Percentiles rank a stretch among this genome's conserved stretches.
Evolutionary conservation across 495 filamentous ascomycete genomes (phyloP).

Genomic region (Penicillium chermesinum): DNA sequence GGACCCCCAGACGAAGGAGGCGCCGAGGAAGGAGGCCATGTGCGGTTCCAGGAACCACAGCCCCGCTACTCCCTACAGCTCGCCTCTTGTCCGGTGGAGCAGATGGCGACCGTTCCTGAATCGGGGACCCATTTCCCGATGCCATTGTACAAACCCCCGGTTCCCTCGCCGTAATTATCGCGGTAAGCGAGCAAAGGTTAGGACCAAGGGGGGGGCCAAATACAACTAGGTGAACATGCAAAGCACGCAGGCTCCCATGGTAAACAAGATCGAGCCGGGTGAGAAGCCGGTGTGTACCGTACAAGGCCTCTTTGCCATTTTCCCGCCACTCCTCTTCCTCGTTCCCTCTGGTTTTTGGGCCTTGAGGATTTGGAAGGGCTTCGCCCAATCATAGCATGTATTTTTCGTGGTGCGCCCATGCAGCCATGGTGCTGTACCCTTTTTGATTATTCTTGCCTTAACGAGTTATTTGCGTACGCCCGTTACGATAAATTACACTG

Average conservation of each 20-base stretch:
- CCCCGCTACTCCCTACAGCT: not conserved
- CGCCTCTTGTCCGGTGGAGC: not conserved
- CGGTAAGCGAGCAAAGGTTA: slow-evolving; percentile 1
- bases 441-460: not conserved
- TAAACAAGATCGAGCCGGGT: not conserved
- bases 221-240: too few species aligned
- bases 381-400: not conserved
- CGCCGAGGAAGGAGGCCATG: slow-evolving; percentile 14
- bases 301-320: not conserved
- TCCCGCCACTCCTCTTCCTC: not conserved
- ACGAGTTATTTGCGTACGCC: not conserved
- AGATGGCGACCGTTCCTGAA: slow-evolving; percentile 5
- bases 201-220: not conserved
- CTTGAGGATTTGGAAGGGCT: not conserved
- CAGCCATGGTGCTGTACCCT: not conserved
- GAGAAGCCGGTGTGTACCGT: slow-evolving; percentile 8
- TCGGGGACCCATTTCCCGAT: slow-evolving; percentile 7
- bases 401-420: too few species aligned
- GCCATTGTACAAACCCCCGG: not conserved
- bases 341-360: not conserved
- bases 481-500: not conserved
- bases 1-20: slow-evolving; percentile 23
- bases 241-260: not conserved
- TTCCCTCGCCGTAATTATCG: not conserved
- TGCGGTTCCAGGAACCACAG: slow-evolving; percentile 10